Evolutionary conservation across 805 yeast species (phyloP).

Genomic region (Pichia scutulata): DNA sequence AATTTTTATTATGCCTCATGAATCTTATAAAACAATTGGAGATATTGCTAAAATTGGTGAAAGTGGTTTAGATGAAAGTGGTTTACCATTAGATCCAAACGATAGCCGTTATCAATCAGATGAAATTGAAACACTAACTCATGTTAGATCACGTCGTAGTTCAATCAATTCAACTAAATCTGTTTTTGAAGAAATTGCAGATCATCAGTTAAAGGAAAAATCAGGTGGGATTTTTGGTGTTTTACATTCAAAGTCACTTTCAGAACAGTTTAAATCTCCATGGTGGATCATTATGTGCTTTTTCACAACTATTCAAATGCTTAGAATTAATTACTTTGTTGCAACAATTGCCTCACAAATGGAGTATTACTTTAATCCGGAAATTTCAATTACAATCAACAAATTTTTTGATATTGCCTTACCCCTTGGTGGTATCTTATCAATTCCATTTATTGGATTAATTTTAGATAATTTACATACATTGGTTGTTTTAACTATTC

Average conservation of each 20-base stretch:
- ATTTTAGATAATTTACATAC: constrained; percentile 70
- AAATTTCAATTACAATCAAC: constrained; percentile 50
- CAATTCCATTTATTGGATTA: constrained; percentile 82
- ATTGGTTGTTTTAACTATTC: constrained; percentile 43
- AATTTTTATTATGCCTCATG: constrained; percentile 68
- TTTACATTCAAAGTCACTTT: constrained; percentile 49
- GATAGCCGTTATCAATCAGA: constrained; percentile 25
- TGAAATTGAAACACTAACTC: constrained; percentile 12
- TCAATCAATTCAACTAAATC: constrained; percentile 41
- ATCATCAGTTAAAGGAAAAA: constrained; percentile 40
- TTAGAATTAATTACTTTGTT: constrained; percentile 85
- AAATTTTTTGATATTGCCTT: constrained; percentile 77
- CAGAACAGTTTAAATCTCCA: constrained; percentile 40
- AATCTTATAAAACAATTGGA: constrained; percentile 66
- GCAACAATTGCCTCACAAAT: constrained; percentile 86
- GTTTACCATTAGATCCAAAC: constrained; percentile 46
- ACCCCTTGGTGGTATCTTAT: constrained; percentile 80
- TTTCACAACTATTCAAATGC: constrained; percentile 83
- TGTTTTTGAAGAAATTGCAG: constrained; percentile 59
- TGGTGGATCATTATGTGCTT: constrained; percentile 77
- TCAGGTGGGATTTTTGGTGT: constrained; percentile 73
- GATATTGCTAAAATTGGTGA: constrained; percentile 60
- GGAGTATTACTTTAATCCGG: constrained; percentile 52
- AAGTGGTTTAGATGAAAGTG: constrained; percentile 68
- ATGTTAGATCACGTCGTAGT: constrained; percentile 27